Evolutionary conservation across 2,329 filamentous ascomycete species (phyloP).

Genomic region (Exophiala mesophila): DNA sequence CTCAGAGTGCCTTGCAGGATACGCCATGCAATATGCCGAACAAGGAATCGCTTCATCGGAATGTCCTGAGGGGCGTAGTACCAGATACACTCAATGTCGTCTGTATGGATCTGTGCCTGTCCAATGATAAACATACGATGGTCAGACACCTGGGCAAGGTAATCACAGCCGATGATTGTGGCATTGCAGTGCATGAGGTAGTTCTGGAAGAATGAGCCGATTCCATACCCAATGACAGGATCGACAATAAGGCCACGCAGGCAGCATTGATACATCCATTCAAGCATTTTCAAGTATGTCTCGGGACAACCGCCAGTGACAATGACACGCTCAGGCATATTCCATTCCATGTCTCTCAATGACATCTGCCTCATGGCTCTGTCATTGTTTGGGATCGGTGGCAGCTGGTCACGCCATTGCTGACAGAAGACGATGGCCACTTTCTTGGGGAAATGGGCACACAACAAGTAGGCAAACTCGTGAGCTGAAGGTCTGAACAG

Average conservation of each 20-base stretch:
- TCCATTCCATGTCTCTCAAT: background rate
- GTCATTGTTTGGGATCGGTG: too few species aligned
- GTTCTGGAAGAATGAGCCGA: constrained; percentile 16
- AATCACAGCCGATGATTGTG: constrained; percentile 14
- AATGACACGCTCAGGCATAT: background rate
- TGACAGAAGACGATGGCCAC: constrained; percentile 17
- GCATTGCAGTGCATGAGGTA: constrained; percentile 10
- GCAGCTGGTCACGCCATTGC: constrained; percentile 10
- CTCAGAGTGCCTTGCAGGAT: constrained; percentile 15
- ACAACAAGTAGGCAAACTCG: constrained; percentile 2
- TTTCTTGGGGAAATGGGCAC: constrained; percentile 15
- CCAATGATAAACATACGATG: constrained; percentile 14
- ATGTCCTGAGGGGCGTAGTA: constrained; percentile 3
- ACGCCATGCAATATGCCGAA: constrained; percentile 15
- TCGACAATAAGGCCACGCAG: too few species aligned
- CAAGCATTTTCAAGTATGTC: constrained; percentile 16
- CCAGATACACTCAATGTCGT: constrained; percentile 19
- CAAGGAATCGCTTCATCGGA: constrained; percentile 13
- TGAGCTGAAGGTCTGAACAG: constrained; percentile 3
- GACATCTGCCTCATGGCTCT: constrained; percentile 3
- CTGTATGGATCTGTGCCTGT: constrained; percentile 17
- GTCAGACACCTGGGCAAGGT: constrained; percentile 7
- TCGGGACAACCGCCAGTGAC: constrained; percentile 14
- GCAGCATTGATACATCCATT: constrained; percentile 22
- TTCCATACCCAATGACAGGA: too few species aligned